Conservation (phyloP, 495 filamentous ascomycete genomes). For the Ramalina intermedia region DNA sequence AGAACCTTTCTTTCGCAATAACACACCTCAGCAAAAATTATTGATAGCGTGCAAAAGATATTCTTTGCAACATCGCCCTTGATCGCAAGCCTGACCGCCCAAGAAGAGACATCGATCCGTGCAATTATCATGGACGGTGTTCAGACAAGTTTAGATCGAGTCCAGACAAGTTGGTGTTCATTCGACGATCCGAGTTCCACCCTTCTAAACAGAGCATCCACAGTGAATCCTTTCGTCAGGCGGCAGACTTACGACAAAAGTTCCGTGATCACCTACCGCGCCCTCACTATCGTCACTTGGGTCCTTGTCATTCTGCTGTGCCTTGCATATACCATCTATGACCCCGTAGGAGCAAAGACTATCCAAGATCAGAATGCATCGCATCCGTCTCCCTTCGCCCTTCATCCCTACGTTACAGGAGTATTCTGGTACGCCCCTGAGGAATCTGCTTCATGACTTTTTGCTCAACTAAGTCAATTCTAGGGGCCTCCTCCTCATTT, state of each 20-base stretch:
- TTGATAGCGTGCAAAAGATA: no score
- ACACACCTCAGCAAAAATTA: no score
- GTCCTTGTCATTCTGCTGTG: constrained; percentile 49
- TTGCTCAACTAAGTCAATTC: background rate
- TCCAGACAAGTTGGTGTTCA: constrained; percentile 4
- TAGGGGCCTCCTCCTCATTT: constrained; percentile 59
- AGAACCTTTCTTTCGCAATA: no score
- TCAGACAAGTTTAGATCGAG: constrained; percentile 8
- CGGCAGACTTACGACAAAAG: constrained; percentile 41
- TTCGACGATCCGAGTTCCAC: background rate
- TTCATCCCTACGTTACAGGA: constrained; percentile 52
- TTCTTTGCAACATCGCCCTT: no score
- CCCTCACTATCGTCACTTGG: constrained; percentile 59
- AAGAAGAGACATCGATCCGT: no score
- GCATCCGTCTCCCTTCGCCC: constrained; percentile 57
- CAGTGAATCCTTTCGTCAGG: constrained; percentile 48
- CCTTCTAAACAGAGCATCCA: background rate
- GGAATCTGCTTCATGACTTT: background rate
- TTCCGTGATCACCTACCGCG: constrained; percentile 43
- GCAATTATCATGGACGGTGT: constrained; percentile 4
- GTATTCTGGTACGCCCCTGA: constrained; percentile 55
- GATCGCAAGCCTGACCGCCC: no score
- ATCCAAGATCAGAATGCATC: constrained; percentile 58
- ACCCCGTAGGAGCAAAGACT: constrained; percentile 42
- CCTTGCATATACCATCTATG: constrained; percentile 53